Evolutionary conservation across 176 grass and related monocot genomes (phyloP).

Genomic region (Zoysia japonica): DNA sequence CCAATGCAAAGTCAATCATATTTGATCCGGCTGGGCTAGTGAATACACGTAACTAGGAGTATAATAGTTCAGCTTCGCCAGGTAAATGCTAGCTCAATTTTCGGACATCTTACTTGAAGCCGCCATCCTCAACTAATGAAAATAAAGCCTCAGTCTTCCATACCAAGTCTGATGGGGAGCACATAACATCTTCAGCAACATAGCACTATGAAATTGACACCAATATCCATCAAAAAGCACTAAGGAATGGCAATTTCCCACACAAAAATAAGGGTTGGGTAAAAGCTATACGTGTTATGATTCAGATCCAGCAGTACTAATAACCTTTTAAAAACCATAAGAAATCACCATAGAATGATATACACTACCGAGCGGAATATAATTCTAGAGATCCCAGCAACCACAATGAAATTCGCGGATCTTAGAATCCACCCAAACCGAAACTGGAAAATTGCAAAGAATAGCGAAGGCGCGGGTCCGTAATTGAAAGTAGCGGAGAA

Average conservation of each 20-base stretch:
- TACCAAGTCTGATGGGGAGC: not conserved
- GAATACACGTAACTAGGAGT: not conserved
- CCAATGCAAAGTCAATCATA: not conserved
- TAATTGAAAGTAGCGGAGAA: slow-evolving; percentile 4
- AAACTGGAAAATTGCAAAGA: slow-evolving; percentile 9
- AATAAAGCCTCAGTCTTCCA: slow-evolving; percentile 8
- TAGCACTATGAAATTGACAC: not conserved
- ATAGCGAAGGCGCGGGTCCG: not conserved
- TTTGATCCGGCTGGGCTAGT: not conserved
- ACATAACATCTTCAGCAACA: not conserved
- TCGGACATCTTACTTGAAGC: slow-evolving; percentile 12
- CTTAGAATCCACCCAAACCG: slow-evolving; percentile 2
- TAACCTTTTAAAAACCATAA: not conserved
- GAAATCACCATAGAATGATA: not conserved
- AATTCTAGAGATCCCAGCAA: slow-evolving; percentile 29
- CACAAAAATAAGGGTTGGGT: not conserved
- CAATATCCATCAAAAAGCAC: not conserved
- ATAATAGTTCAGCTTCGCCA: not conserved
- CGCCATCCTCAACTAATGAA: not conserved
- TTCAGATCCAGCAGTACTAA: not conserved
- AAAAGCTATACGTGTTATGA: not conserved
- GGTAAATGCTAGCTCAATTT: not conserved
- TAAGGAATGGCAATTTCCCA: not conserved
- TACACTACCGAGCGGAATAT: not conserved
- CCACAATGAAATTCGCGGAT: slow-evolving; percentile 27